phyloP scores from a whole-genome alignment of 176 grass and related monocot genomes.

The Ensete ventricosum region DNA sequence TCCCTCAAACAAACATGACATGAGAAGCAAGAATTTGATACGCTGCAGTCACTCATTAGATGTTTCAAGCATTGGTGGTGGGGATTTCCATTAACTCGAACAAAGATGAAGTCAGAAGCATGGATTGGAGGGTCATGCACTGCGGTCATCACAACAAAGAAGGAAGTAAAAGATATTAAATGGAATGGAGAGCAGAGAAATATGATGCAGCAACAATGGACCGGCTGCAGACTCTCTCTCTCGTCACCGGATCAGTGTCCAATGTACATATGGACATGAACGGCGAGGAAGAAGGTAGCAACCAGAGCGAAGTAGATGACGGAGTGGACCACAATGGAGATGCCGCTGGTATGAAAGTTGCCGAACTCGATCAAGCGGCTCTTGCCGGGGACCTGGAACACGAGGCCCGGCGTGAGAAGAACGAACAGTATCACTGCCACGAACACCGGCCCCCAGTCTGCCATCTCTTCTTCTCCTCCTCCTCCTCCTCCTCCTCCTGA shows the following conservation, averaged over 20 bases:
- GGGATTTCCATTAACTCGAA: too few species aligned
- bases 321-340: slow-evolving; percentile 9
- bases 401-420: slow-evolving; percentile 3
- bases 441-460: slow-evolving; percentile 11
- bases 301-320: slow-evolving; percentile 9
- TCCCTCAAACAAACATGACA: too few species aligned
- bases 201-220: too few species aligned
- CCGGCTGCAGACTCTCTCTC: too few species aligned
- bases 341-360: slow-evolving; percentile 5
- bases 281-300: slow-evolving; percentile 9
- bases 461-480: neutral
- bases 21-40: too few species aligned
- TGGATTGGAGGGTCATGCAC: too few species aligned
- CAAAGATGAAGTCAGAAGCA: too few species aligned
- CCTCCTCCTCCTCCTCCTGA: neutral
- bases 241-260: neutral
- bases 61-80: too few species aligned
- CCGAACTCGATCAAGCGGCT: slow-evolving; percentile 13
- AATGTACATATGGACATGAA: slow-evolving; percentile 11
- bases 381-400: neutral
- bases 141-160: too few species aligned
- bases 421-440: slow-evolving; percentile 7
- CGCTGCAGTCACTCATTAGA: too few species aligned
- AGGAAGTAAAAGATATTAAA: too few species aligned
- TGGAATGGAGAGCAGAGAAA: too few species aligned